Conservation (phyloP, 345 rosid genomes). For the Brassica carinata region DNA sequence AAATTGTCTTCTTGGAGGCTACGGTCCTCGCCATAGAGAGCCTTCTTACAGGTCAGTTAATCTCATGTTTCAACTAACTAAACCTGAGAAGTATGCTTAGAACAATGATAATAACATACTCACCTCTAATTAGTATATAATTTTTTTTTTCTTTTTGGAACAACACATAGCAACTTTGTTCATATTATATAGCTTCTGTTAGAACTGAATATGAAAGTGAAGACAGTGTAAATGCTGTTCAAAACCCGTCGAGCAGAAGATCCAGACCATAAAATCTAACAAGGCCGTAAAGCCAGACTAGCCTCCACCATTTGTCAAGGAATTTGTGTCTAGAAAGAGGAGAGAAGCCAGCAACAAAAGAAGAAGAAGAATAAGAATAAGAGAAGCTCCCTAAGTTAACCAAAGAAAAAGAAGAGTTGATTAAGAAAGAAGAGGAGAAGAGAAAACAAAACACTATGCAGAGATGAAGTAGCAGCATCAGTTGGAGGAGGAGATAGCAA, state of each 20-base stretch:
- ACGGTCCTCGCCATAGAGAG: background rate
- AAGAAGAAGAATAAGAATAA: slow-evolving; percentile 40
- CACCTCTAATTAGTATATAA: background rate
- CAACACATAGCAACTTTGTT: background rate
- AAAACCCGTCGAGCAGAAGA: slow-evolving; percentile 47
- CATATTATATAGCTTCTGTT: background rate
- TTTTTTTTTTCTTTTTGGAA: background rate
- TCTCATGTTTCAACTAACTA: background rate
- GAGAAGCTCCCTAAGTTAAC: slow-evolving; percentile 52
- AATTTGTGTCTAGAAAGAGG: slow-evolving; percentile 46
- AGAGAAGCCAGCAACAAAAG: slow-evolving; percentile 38
- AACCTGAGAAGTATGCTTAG: background rate
- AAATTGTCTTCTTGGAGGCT: background rate
- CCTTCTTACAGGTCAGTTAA: background rate
- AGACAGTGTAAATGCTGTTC: slow-evolving; percentile 23
- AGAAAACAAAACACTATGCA: slow-evolving; percentile 59
- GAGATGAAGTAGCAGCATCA: slow-evolving; percentile 62
- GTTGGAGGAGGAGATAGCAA: slow-evolving; percentile 74
- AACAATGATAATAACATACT: background rate
- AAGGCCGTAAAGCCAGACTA: slow-evolving; percentile 42
- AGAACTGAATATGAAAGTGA: slow-evolving; percentile 39
- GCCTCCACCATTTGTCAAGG: slow-evolving; percentile 27
- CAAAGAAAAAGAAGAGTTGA: slow-evolving; percentile 66
- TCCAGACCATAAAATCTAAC: slow-evolving; percentile 40
- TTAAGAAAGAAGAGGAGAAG: slow-evolving; percentile 67